A percentile compares a stretch with the other conserved stretches of the same genome.
Evolutionary conservation across 345 rosid species (phyloP).

Genomic region (Eucalyptus dawsonii): DNA sequence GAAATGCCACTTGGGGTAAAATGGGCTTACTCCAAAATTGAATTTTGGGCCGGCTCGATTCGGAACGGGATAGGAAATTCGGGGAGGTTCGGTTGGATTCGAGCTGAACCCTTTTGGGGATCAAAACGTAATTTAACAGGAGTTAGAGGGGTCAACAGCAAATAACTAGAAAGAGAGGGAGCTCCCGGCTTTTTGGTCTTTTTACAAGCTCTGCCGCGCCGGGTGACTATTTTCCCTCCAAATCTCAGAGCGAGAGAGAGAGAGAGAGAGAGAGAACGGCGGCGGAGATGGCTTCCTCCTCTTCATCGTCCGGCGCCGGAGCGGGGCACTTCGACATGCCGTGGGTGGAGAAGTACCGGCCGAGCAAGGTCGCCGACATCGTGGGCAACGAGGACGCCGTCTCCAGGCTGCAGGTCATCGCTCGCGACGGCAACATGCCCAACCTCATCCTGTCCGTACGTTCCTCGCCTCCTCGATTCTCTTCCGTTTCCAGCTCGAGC

Average conservation of each 20-base stretch:
- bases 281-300: slow-evolving; percentile 34
- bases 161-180: neutral
- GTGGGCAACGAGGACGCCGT: slow-evolving; percentile 92
- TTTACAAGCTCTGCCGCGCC: neutral
- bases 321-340: slow-evolving; percentile 56
- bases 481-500: neutral
- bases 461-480: neutral
- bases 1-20: no score
- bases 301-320: slow-evolving; percentile 28
- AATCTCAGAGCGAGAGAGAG: neutral
- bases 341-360: slow-evolving; percentile 97
- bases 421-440: slow-evolving; percentile 98
- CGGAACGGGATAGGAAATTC: neutral
- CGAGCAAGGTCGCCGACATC: slow-evolving; percentile 61
- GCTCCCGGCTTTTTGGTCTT: neutral
- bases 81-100: neutral
- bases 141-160: neutral
- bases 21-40: neutral
- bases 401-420: slow-evolving; percentile 86
- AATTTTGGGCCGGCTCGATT: neutral
- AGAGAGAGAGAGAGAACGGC: neutral
- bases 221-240: neutral
- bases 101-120: neutral
- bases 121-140: neutral
- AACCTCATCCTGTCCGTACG: slow-evolving; percentile 69